Evolutionary conservation across 345 rosid genomes (phyloP).

Genomic region (Salix purpurea): DNA sequence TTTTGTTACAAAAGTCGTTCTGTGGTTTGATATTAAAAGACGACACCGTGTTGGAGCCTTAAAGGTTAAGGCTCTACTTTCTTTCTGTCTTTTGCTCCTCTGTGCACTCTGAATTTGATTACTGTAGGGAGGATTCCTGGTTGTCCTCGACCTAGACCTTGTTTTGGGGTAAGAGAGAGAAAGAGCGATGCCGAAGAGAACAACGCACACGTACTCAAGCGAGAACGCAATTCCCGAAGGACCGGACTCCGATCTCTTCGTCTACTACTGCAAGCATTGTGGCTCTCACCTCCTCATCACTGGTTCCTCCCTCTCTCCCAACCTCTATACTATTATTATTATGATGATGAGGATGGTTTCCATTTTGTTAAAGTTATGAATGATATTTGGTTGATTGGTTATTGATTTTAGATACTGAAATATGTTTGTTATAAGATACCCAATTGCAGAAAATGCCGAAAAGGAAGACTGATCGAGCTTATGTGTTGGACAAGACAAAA

Average conservation of each 20-base stretch:
- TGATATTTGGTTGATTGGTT: too few species aligned
- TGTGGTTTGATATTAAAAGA: not conserved
- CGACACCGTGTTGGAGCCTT: not conserved
- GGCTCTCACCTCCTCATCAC: slow-evolving; percentile 95
- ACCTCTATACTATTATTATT: not conserved
- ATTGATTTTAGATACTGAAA: slow-evolving; percentile 25
- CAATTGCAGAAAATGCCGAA: slow-evolving; percentile 98
- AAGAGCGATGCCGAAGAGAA: slow-evolving; percentile 85
- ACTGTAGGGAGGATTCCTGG: not conserved
- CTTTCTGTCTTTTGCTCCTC: not conserved
- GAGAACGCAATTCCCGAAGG: slow-evolving; percentile 98
- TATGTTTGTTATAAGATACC: slow-evolving; percentile 57
- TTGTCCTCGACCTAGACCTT: not conserved
- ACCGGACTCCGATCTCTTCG: slow-evolving; percentile 95
- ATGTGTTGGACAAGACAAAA: slow-evolving; percentile 85
- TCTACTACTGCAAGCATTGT: slow-evolving; percentile 97
- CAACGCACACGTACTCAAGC: slow-evolving; percentile 98
- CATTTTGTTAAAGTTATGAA: not conserved
- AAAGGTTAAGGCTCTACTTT: not conserved
- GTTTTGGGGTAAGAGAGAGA: not conserved
- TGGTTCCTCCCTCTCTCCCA: slow-evolving; percentile 40
- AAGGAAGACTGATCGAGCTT: slow-evolving; percentile 88
- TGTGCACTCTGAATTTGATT: not conserved
- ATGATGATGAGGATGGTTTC: too few species aligned
- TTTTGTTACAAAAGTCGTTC: not conserved